Evolutionary conservation across 169 alveolate species (phyloP), one percentile per base, ranked within the genome.

Genomic region (Eimeria tenella): DNA sequence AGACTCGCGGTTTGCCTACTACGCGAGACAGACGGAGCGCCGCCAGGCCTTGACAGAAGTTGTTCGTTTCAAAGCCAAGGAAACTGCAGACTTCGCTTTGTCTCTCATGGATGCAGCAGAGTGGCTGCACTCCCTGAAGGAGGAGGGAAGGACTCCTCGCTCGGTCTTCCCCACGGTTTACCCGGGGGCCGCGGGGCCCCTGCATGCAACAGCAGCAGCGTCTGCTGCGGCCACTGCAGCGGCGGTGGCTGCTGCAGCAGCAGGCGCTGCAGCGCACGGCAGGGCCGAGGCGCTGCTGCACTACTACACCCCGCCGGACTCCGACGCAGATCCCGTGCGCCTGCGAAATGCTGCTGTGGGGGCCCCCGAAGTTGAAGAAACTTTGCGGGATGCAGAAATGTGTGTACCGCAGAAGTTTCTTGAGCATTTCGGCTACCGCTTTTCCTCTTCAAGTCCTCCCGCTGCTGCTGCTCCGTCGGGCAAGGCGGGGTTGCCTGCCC

Each of bases 101-200:
- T 68, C 77, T 1, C 31, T 68, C 9, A 68, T 68, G 31, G 31
- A 68, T 4, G 77, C 77, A 7, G 77, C 77, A 17, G 77, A 68
- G 77, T 68, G 77, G 77, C 11, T 68, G n/a, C 77, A 68, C n/a
- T 11, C 77, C 42, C 77, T 68, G 3, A 68, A 68, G 77, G 77
- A 68, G 31, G 77, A 68, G 77, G 77, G 77, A 1, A 11, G 77
- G 13, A 68, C 77, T n/a, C 77, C 77, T 23, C n/a, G 77, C 13
- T 15, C 77, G 11, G 77, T 68, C 77, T 68, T 17, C 77, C 11
- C 77, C 13, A 23, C 31, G 49, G 13, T 23, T 13, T 17, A 68
- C 77, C 31, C 31, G 49, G 77, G 77, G 13, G 42, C 42, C 2
- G 42, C 42, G 42, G 77, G 77, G n/a, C 31, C 31, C 77, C 77